phyloP scores from a whole-genome alignment of 2,329 filamentous ascomycete species.

The Coleophoma eucalyptorum region DNA sequence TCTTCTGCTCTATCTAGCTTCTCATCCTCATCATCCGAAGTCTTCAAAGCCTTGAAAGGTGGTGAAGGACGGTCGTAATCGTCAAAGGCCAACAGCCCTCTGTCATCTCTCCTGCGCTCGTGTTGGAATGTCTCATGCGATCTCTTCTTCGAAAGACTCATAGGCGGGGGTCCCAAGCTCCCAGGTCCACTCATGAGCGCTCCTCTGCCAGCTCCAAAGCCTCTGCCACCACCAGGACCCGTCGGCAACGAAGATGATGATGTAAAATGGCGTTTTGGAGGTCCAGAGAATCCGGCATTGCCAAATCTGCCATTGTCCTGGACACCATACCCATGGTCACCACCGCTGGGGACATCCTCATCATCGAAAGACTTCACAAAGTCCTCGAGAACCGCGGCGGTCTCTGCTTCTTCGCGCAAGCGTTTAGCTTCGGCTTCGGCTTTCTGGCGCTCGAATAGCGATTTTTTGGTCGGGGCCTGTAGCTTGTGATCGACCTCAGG shows the following conservation, averaged over 20 bases:
- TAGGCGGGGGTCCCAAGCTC: constrained; percentile 51
- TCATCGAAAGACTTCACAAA: constrained; percentile 78
- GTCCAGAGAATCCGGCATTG: constrained; percentile 20
- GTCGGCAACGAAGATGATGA: constrained; percentile 30
- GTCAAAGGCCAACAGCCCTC: constrained; percentile 25
- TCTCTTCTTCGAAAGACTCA: constrained; percentile 50
- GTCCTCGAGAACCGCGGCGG: constrained; percentile 79
- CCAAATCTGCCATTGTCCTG: constrained; percentile 10
- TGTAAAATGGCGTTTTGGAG: constrained; percentile 58
- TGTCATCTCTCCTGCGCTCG: constrained; percentile 25
- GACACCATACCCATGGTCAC: constrained; percentile 9
- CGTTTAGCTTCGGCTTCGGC: constrained; percentile 88
- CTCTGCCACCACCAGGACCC: constrained; percentile 21
- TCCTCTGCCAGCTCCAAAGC: constrained; percentile 26
- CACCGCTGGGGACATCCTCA: constrained; percentile 37
- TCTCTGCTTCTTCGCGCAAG: constrained; percentile 79
- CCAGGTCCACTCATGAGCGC: constrained; percentile 53
- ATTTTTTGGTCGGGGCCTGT: constrained; percentile 76
- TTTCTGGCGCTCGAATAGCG: constrained; percentile 82
- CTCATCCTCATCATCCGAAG: constrained; percentile 33
- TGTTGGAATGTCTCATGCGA: constrained; percentile 42
- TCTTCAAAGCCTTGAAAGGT: constrained; percentile 18
- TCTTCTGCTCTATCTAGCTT: constrained; percentile 45
- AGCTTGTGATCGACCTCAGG: constrained; percentile 75
- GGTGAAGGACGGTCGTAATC: constrained; percentile 22